Base-by-base conservation (phyloP, 768 basidiomycete species). In the Kondoa malvinella region DNA sequence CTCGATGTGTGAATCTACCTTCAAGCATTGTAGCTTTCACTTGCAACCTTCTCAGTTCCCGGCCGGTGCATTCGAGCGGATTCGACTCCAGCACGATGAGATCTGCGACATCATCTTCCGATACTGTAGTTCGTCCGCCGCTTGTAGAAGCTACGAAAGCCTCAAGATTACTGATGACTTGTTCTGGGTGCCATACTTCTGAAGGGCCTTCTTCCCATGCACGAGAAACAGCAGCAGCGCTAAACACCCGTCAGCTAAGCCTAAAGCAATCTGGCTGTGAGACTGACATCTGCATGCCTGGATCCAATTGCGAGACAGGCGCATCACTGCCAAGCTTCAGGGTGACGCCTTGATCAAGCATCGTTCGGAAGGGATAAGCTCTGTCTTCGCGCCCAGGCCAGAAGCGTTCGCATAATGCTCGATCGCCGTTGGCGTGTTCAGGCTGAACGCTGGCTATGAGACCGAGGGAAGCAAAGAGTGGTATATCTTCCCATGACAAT, bases 361-460 rank as follows among this genome's bases (percentile, higher is more conserved):
- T 67, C 0, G 67, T 59, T 15, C 58, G 40, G 64, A 72, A 75
- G 1, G 74, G 60, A 50, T 67, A 75, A 14, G 75, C 74, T 15
- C 74, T 57, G 25, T 68, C 66, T 34, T 71, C 72, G 14, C 73
- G 14, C 0, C 70, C 73, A 1, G 72, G 71, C 74, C 74, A 75
- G 64, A 73, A 75, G 21, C 67, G 69, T 33, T 70, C 64, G 3
- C 66, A 65, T 4, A 75, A 65, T 26, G 74, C 73, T 17, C 70
- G 62, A 61, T 75, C 75, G 62, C 74, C 75, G 59, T 71, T 72
- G 26, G 74, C 66, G 62, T 75, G 74, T 57, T 57, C 56, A 25
- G 75, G 75, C 59, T 75, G 75, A 16, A 75, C 69, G 1, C 71
- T 72, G 1, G 74, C 75, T 26, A 70, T 68, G 17, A 75, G 66